Evolutionary conservation across 75 land plant species (phyloP), one percentile per base, ranked within the genome.

Genomic region (Pinus tabuliformis): DNA sequence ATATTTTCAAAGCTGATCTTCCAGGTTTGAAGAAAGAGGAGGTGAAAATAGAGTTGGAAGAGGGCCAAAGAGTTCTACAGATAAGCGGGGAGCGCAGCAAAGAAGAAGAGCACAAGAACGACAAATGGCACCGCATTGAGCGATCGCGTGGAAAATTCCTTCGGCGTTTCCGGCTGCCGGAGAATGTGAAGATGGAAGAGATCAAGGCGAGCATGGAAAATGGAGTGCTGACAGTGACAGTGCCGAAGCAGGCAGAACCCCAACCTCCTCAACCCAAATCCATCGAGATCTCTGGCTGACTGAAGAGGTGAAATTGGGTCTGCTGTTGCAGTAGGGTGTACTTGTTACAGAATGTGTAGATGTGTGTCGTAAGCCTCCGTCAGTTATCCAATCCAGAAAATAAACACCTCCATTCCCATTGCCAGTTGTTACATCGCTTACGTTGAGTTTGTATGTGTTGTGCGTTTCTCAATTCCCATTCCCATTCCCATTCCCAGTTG

Each of bases 1-100:
- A 86, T 37, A 74, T 86, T 6, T 86, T 83, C 83, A 78, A 86
- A 36, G 89, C 83, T 20, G 86, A 86, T 37, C 85, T 86, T 18
- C 85, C 86, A 28, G 86, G 86, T 59, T 13, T 42, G 72, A 78
- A 58, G 79, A 75, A 61, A 28, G 22, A 78, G 21, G 78, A 60
- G 74, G 59, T 73, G 71, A 82, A 79, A 76, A 85, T 83, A 68
- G 68, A 82, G 78, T 64, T 82, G 52, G 85, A 79, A 20, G 85
- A 77, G 2, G 76, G 59, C 6, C 81, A 74, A 59, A 70, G 63
- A 20, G 58, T 83, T 30, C 86, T 86, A 0, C 58, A 73, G 24
- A 86, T 86, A 72, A 79, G 78, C 60, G 85, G 85, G 11, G 88
- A 86, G 56, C 20, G 78, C 57, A 64, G 3, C 1, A 59, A 64